Conservation (phyloP, 257 asterid species). For the Solanum commersonii region DNA sequence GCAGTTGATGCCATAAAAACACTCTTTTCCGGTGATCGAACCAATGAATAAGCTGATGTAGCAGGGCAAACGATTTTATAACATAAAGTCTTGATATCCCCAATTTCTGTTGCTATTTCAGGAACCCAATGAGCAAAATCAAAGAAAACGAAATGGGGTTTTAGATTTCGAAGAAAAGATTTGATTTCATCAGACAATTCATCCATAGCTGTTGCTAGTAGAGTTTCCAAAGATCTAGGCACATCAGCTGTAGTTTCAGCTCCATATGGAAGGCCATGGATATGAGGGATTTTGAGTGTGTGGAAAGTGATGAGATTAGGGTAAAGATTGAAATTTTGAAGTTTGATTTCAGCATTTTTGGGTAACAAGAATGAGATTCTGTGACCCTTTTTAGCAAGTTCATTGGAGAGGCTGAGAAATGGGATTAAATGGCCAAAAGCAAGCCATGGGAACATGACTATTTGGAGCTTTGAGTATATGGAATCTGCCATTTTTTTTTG, state of each 20-base stretch:
- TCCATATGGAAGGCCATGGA: slow-evolving; percentile 38
- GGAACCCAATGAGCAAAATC: slow-evolving; percentile 49
- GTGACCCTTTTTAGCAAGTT: slow-evolving; percentile 43
- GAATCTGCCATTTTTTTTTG: not conserved
- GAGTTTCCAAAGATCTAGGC: not conserved
- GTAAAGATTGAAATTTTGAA: slow-evolving; percentile 20
- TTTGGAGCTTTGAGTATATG: not conserved
- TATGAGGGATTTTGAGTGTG: slow-evolving; percentile 32
- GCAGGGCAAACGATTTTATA: slow-evolving; percentile 16
- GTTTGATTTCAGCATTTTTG: slow-evolving; percentile 1
- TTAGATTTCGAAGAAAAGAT: slow-evolving; percentile 6
- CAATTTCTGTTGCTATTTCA: slow-evolving; percentile 15
- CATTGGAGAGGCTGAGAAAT: slow-evolving; percentile 32
- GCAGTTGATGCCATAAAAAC: not conserved
- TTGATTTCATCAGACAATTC: slow-evolving; percentile 24
- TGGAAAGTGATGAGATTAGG: slow-evolving; percentile 26
- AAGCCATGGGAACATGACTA: slow-evolving; percentile 57
- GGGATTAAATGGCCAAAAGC: slow-evolving; percentile 51
- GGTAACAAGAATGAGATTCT: slow-evolving; percentile 31
- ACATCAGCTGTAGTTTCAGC: slow-evolving; percentile 46
- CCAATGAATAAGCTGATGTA: not conserved
- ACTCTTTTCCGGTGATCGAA: not conserved
- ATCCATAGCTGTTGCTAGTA: slow-evolving; percentile 38
- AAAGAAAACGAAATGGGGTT: slow-evolving; percentile 36
- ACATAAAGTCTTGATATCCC: slow-evolving; percentile 25